Evolutionary conservation across 371 early-diverging fungal species (phyloP).

Genomic region (Saksenaea vasiformis): DNA sequence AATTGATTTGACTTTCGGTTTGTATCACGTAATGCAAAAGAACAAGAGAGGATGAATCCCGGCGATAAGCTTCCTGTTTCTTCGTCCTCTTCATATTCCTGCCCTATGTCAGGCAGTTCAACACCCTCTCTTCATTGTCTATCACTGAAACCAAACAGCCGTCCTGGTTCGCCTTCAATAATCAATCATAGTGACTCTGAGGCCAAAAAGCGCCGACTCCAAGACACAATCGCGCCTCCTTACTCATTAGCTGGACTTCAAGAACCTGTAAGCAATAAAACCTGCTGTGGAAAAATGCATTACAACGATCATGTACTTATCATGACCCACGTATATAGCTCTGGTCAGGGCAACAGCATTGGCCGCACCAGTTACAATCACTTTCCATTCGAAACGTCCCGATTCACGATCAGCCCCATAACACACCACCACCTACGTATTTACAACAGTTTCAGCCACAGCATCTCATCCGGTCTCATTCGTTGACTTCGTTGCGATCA

Average conservation of each 20-base stretch:
- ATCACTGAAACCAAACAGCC: not conserved
- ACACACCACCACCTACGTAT: not conserved
- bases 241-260: not conserved
- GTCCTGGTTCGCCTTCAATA: not conserved
- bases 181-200: not conserved
- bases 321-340: not conserved
- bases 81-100: not conserved
- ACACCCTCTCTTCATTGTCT: not conserved
- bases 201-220: not conserved
- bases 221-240: not conserved
- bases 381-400: not conserved
- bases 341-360: constrained; percentile 2
- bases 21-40: constrained; percentile 5
- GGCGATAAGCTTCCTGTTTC: not conserved
- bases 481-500: constrained; percentile 1
- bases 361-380: not conserved
- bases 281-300: too few relatives aligned
- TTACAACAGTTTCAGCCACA: not conserved
- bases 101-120: constrained; percentile 5
- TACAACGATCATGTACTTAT: not conserved
- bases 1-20: not conserved
- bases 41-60: constrained; percentile 1
- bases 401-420: not conserved
- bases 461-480: constrained; percentile 11
- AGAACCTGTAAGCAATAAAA: not conserved